Base-by-base conservation (phyloP, 1,284 basidiomycete species). In the Neotropicomus parvogracilis region DNA sequence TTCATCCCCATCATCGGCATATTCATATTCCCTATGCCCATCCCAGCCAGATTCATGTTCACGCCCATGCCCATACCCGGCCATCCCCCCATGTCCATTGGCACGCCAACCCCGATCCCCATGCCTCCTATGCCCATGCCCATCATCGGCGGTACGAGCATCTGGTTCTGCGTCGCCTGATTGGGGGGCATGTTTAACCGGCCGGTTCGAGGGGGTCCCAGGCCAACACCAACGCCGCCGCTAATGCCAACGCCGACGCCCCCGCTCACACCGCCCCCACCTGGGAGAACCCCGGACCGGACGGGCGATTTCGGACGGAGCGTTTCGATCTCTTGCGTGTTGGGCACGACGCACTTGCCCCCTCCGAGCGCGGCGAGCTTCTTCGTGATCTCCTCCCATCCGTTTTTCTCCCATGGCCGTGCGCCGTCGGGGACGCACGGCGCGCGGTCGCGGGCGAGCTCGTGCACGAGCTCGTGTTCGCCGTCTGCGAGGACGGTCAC, bases 301-400 rank as follows among this genome's bases (percentile, higher is more conserved):
- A 78, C 69, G 8, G 92, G 93, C 2, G 91, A 94, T 65, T 95
- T 95, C 0, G 92, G 93, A 11, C 93, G 78, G 12, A 97, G 73
- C 0, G 77, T 75, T 53, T 97, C 91, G 58, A 97, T 92, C 60
- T 95, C 90, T 68, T 79, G 67, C 1, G 81, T 82, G 67, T 77
- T 81, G 0, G 88, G 81, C 14, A 89, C 84, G 46, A 90, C 80
- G 20, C 71, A 69, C 59, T 79, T 81, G 12, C 71, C 71, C 8
- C 77, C 77, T 16, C 73, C 75, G 43, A 70, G 68, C 3, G 76
- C 51, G 6, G 57, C 70, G 12, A 84, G 66, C 41, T 76, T 75
- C 56, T 73, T 79, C 51, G 81, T 66, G n/a, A 72, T 71, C 44
- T 74, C 71, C 28, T 85, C 82, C 78, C 82, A 85, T 1, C 60